Percentiles rank a stretch among this genome's conserved stretches.
These are phyloP conservation scores for Cutaneotrichosporon sp. DNA, from an alignment of 1,284 basidiomycete genomes.

Conservation along the genomic window DNA sequence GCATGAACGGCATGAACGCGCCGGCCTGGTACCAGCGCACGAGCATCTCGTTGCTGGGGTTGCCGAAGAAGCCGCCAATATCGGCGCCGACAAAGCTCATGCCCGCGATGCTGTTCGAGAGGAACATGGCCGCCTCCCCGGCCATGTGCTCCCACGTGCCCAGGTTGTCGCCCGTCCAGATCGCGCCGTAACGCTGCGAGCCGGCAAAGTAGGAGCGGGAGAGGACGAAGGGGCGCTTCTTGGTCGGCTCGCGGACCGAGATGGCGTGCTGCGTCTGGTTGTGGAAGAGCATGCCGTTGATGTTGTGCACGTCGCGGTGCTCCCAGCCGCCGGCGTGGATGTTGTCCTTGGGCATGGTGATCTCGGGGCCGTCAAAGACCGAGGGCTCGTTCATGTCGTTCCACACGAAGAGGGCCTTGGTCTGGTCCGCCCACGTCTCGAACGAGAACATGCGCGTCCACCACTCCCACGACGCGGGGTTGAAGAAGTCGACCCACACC, in stretches of 20 bases:
- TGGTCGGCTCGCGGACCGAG: slow-evolving; percentile 69
- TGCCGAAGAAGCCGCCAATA: slow-evolving; percentile 98
- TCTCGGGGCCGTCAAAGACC: slow-evolving; percentile 97
- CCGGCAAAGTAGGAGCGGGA: slow-evolving; percentile 95
- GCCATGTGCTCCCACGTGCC: slow-evolving; percentile 96
- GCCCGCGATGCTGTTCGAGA: slow-evolving; percentile 88
- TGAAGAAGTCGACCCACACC: slow-evolving; percentile 97
- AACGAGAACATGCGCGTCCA: slow-evolving; percentile 84
- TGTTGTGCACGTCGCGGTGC: slow-evolving; percentile 77
- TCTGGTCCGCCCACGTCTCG: slow-evolving; percentile 58
- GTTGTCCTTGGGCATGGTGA: slow-evolving; percentile 93
- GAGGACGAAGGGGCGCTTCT: slow-evolving; percentile 88
- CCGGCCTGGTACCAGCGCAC: slow-evolving; percentile 97
- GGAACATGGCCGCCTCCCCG: slow-evolving; percentile 90
- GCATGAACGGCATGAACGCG: slow-evolving; percentile 94
- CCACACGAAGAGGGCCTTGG: slow-evolving; percentile 85
- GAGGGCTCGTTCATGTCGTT: slow-evolving; percentile 99
- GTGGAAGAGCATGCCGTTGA: slow-evolving; percentile 59
- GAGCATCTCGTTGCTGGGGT: slow-evolving; percentile 90
- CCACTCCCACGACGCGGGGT: slow-evolving; percentile 86
- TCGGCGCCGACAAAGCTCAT: slow-evolving; percentile 94
- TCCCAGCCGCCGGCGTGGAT: slow-evolving; percentile 92
- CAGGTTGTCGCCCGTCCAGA: slow-evolving; percentile 99
- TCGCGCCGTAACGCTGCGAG: slow-evolving; percentile 91
- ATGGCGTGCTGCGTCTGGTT: slow-evolving; percentile 86